Base-by-base conservation (phyloP, 2,329 filamentous ascomycete species). In the Leptographium wingfieldii region DNA sequence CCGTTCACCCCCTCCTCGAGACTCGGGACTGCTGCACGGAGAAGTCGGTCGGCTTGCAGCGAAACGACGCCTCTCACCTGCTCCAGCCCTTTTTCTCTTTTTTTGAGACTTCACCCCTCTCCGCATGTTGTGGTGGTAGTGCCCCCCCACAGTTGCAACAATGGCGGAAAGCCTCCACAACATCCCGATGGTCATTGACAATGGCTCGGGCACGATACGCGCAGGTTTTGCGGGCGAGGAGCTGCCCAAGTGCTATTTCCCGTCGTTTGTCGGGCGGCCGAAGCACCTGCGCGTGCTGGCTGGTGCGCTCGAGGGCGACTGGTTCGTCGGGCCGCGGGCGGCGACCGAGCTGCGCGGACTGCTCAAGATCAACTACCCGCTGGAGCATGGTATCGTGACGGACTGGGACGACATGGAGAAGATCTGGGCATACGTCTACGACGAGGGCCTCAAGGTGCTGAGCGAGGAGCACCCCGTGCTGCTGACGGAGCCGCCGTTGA, bases 381-480 rank as follows among this genome's bases (percentile, higher is more conserved):
- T 99, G 59, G 94, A 97, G 76, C 94, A 99, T 72, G 94, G 94
- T 67, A 95, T 99, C 68, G 94, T 99, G 64, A 99, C 94, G 67
- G 91, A 99, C 74, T 99, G 94, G 94, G 94, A 97, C 71, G 94
- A 99, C 71, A 99, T 99, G 94, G 94, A 99, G 78, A 86, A 90
- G 76, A 99, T 99, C 75, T 99, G 94, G 94, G 89, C 95, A 69
- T 94, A 95, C 70, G 91, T 99, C 58, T 99, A 97, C 72, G 89
- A 89, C 61, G 92, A 96, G 70, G 94, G 95, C 65, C 74, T 99
- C 68, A 97, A 96, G 78, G 96, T 92, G 56, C 80, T 96, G 70
- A 96, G 92, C 73, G 94, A 99, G 80, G 94, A 99, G 86, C 94
- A 99, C 73, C 94, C 94, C 53, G 92, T 99, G 63, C 84, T 99